phyloP scores from a whole-genome alignment of 371 early-diverging fungal genomes.

The Globomyces sp. region DNA sequence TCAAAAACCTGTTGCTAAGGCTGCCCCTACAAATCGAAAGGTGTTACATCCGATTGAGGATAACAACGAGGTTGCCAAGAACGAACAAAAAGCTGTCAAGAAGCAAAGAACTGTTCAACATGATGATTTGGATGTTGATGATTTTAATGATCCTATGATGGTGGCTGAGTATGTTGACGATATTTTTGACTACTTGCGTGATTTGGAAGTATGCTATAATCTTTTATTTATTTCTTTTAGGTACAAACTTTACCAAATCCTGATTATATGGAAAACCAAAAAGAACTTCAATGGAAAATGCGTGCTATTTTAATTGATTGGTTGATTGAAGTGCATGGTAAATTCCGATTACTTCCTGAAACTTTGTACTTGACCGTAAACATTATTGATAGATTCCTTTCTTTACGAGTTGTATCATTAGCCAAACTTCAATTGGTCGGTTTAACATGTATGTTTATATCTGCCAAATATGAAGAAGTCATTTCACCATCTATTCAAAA shows the following conservation, averaged over 20 bases:
- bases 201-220: constrained; percentile 61
- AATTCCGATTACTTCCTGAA: constrained; percentile 92
- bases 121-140: constrained; percentile 64
- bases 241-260: constrained; percentile 68
- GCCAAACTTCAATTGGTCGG: constrained; percentile 97
- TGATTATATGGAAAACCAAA: constrained; percentile 79
- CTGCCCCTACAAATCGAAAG: neutral
- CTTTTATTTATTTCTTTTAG: constrained; percentile 27
- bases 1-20: neutral
- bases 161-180: constrained; percentile 88
- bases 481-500: constrained; percentile 75
- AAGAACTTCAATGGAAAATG: constrained; percentile 92
- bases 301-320: constrained; percentile 88
- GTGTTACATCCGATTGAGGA: neutral
- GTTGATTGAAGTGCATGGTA: constrained; percentile 89
- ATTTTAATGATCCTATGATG: constrained; percentile 79
- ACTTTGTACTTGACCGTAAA: constrained; percentile 94
- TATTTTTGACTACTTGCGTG: constrained; percentile 81
- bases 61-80: neutral
- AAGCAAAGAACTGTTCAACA: constrained; percentile 29
- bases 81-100: constrained; percentile 10
- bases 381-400: constrained; percentile 96
- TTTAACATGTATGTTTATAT: constrained; percentile 87
- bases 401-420: constrained; percentile 74
- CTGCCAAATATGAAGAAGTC: constrained; percentile 98